Conservation (phyloP, 352 stramenopile species). For the Phytophthora ohioensis region DNA sequence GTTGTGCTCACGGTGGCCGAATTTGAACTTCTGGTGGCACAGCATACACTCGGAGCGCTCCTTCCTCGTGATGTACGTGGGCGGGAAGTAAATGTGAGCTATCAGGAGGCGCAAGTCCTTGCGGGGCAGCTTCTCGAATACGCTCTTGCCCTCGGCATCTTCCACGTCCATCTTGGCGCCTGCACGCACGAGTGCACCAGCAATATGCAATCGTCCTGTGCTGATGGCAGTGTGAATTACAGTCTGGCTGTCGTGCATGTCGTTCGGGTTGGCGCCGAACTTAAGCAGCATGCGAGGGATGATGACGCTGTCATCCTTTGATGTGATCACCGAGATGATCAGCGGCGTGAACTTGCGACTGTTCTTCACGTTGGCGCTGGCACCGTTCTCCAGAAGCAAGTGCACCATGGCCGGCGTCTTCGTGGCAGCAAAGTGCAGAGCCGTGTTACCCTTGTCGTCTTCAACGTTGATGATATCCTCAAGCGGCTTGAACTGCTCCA, state of each 20-base stretch:
- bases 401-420: conserved; percentile 89
- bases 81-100: conserved; percentile 88
- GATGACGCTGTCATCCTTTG: conserved; percentile 82
- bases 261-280: conserved; percentile 88
- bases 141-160: conserved; percentile 82
- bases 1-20: conserved; percentile 87
- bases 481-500: conserved; percentile 83
- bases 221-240: conserved; percentile 89
- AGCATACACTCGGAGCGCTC: conserved; percentile 87
- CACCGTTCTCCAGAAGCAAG: conserved; percentile 77
- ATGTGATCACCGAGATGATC: conserved; percentile 91
- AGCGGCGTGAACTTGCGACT: conserved; percentile 85
- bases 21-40: conserved; percentile 89
- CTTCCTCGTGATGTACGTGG: conserved; percentile 89
- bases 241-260: conserved; percentile 90
- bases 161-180: conserved; percentile 90
- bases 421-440: conserved; percentile 87
- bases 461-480: conserved; percentile 87
- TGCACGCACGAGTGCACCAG: conserved; percentile 79
- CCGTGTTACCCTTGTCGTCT: conserved; percentile 90
- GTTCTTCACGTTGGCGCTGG: conserved; percentile 89
- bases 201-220: conserved; percentile 71
- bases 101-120: conserved; percentile 77
- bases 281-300: conserved; percentile 91
- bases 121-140: conserved; percentile 87